These are phyloP conservation scores for Cladosporium sp. DNA, from an alignment of 2,329 filamentous ascomycete genomes.

Conservation along the genomic window DNA sequence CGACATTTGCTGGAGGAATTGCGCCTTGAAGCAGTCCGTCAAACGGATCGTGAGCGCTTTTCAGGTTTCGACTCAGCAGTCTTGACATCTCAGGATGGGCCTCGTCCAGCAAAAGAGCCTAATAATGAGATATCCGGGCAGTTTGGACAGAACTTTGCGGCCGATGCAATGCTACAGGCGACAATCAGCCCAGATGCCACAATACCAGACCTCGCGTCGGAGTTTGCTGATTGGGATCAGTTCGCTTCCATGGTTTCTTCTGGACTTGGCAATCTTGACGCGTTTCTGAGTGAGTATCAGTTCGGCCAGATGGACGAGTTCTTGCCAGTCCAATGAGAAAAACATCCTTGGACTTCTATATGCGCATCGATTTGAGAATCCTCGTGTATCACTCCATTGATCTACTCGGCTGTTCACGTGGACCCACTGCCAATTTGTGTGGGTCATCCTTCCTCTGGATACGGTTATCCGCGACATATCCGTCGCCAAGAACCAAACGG, in stretches of 20 bases:
- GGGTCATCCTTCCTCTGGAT: not conserved
- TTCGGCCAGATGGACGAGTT: not conserved
- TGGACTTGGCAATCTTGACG: not conserved
- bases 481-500: not conserved
- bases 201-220: not conserved
- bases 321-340: not conserved
- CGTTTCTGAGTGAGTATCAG: not conserved
- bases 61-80: not conserved
- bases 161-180: not conserved
- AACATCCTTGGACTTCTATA: not conserved
- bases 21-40: conserved; percentile 50
- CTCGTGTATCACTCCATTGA: not conserved
- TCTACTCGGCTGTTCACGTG: not conserved
- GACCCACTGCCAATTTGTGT: not conserved
- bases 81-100: not conserved
- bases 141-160: not conserved
- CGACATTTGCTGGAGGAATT: conserved; percentile 4
- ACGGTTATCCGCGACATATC: not conserved
- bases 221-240: not conserved
- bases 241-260: not conserved
- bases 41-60: not conserved
- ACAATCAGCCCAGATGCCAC: not conserved
- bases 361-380: not conserved
- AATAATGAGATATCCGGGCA: not conserved
- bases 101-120: not conserved